Evolutionary conservation across 306 rosid species (phyloP), one percentile per base, ranked within the genome.

Genomic region (Acacia confusa): DNA sequence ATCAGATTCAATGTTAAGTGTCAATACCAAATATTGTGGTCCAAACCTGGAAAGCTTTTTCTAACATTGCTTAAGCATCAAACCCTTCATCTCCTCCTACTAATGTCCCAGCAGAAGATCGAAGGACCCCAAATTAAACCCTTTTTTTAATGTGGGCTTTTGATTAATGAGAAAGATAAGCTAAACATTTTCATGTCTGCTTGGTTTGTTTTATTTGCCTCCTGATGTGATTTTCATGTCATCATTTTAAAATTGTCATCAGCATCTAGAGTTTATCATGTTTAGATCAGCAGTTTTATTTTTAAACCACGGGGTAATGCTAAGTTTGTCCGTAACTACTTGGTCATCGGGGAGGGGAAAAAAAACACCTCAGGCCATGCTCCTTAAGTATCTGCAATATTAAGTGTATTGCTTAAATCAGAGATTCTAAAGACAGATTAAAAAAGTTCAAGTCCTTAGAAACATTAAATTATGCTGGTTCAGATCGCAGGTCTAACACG

Each of bases 1-100:
- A 68, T 63, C 73, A 10, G 76, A 45, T 66, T 72, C 68, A 75
- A 38, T 38, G 70, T 78, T 55, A 68, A 75, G 17, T 47, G 74
- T 75, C 72, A 68, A 75, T 44, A 63, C 77, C 72, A 57, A 79
- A 55, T n/a, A 55, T n/a, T 16, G 12, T n/a, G 22, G 77, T 52
- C 36, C 8, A 34, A 27, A 60, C 72, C 64, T 61, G 48, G 28
- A 44, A 4, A 41, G 1, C 53, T 36, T 36, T 4, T 41, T 43
- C 22, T 67, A 41, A 66, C 41, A 70, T 48, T 60, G 65, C 53
- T 60, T 25, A 52, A 67, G 58, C 41, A 79, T 14, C 20, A 24
- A 34, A 36, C 57, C 61, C 58, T 43, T 24, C 68, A 44, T 14
- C 44, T 73, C 57, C 34, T 73, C 47, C 74, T 1, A 53, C 77